Evolutionary conservation across 306 rosid genomes (phyloP).

Genomic region (Abrus precatorius): DNA sequence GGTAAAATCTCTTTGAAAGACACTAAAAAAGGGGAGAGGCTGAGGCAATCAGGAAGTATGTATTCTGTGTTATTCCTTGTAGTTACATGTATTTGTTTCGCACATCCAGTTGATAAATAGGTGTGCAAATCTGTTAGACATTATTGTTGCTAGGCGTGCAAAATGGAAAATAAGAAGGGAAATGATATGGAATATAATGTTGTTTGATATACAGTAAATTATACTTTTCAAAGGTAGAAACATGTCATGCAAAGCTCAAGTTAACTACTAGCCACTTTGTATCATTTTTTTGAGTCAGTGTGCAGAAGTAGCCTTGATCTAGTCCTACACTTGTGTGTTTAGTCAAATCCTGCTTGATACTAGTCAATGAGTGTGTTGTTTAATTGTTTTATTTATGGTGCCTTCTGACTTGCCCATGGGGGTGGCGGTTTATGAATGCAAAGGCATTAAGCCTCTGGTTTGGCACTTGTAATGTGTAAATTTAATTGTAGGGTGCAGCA

Average conservation of each 20-base stretch:
- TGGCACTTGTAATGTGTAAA: conserved; percentile 21
- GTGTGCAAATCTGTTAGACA: not conserved
- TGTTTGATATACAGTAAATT: not conserved
- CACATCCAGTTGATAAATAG: conserved; percentile 11
- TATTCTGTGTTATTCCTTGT: conserved; percentile 7
- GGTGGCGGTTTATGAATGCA: not conserved
- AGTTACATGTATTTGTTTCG: conserved; percentile 1
- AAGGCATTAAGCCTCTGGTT: conserved; percentile 24
- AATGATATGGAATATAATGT: not conserved
- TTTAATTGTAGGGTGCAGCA: conserved; percentile 90
- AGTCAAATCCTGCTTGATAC: not conserved
- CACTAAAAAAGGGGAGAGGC: not conserved
- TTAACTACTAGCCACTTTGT: not conserved
- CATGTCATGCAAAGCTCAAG: not conserved
- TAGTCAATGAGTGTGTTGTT: not conserved
- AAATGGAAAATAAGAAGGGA: not conserved
- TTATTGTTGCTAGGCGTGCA: not conserved
- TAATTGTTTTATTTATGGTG: not conserved
- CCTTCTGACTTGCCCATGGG: not conserved
- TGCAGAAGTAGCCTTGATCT: conserved; percentile 1
- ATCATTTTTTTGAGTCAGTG: not conserved
- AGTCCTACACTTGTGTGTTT: not conserved
- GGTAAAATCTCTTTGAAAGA: not conserved
- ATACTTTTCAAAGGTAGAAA: not conserved
- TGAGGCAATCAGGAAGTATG: conserved; percentile 11